These are phyloP conservation scores for Tuber melanosporum DNA, from an alignment of 495 filamentous ascomycete species.

Conservation along the genomic window DNA sequence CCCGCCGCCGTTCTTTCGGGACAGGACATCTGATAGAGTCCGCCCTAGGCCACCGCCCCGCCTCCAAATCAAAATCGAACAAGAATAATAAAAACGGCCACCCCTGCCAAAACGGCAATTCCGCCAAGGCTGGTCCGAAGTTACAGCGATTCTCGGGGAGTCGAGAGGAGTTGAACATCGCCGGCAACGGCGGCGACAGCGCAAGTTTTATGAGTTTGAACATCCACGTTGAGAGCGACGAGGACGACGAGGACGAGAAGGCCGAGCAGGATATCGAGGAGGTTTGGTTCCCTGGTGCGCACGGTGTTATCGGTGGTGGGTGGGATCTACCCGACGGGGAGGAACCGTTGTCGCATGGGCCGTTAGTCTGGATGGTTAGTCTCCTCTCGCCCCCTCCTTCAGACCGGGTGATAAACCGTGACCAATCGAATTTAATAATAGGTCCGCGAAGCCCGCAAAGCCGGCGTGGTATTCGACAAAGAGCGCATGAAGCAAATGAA, in stretches of 20 bases:
- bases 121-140: not conserved
- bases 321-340: conserved; percentile 60
- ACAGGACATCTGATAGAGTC: conserved; percentile 5
- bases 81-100: not conserved
- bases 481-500: conserved; percentile 62
- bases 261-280: conserved; percentile 69
- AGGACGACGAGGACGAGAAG: conserved; percentile 53
- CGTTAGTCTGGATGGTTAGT: conserved; percentile 74
- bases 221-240: conserved; percentile 17
- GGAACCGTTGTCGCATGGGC: conserved; percentile 62
- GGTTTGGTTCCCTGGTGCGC: conserved; percentile 76
- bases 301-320: conserved; percentile 78
- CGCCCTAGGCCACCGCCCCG: not conserved
- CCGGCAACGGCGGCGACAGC: not conserved
- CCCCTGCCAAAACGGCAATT: not conserved
- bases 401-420: not conserved
- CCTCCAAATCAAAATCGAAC: not conserved
- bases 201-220: conserved; percentile 21
- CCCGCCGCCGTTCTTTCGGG: conserved; percentile 24
- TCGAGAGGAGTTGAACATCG: conserved; percentile 14
- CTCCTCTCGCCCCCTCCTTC: not conserved
- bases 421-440: not conserved
- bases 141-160: conserved; percentile 17
- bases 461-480: conserved; percentile 64
- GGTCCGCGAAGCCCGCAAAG: conserved; percentile 60